Percentiles rank a stretch among this genome's conserved stretches.
Evolutionary conservation across 2,329 filamentous ascomycete species (phyloP).

Genomic region (Knufia petricola): DNA sequence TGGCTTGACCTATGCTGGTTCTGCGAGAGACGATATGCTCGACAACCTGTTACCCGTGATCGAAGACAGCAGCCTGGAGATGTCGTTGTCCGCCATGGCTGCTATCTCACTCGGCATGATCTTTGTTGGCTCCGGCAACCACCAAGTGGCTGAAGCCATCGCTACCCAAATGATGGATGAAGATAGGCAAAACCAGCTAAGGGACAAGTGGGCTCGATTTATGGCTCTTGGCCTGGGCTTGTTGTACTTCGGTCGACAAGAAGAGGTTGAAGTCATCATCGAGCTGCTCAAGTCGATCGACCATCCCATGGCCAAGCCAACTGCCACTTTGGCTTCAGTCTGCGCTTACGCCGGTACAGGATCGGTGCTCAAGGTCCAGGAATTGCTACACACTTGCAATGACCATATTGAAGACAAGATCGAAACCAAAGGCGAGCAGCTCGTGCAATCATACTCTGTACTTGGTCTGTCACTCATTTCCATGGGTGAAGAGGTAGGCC

Average conservation of each 20-base stretch:
- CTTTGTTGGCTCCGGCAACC: conserved; percentile 84
- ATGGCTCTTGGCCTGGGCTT: conserved; percentile 87
- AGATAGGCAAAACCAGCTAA: conserved; percentile 78
- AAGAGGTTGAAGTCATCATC: conserved; percentile 95
- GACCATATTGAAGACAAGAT: conserved; percentile 92
- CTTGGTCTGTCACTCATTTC: conserved; percentile 87
- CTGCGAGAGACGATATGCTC: conserved; percentile 80
- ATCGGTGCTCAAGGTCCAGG: conserved; percentile 92
- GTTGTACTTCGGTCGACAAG: conserved; percentile 90
- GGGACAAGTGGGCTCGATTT: conserved; percentile 97
- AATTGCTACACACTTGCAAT: conserved; percentile 94
- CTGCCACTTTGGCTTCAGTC: conserved; percentile 84
- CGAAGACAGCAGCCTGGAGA: conserved; percentile 70
- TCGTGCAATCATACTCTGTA: conserved; percentile 92
- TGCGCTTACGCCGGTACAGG: conserved; percentile 98
- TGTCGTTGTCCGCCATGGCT: conserved; percentile 95
- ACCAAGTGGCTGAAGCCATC: conserved; percentile 84
- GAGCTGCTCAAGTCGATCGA: conserved; percentile 96
- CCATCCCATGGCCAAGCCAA: conserved; percentile 94
- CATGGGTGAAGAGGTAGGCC: conserved; percentile 97
- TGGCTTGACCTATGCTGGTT: conserved; percentile 86
- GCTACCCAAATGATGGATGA: conserved; percentile 90
- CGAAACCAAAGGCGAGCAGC: conserved; percentile 88
- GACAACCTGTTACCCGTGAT: conserved; percentile 81
- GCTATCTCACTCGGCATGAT: conserved; percentile 82